Base-by-base conservation (phyloP, 2,329 filamentous ascomycete species). In the Colletotrichum kahawae region DNA sequence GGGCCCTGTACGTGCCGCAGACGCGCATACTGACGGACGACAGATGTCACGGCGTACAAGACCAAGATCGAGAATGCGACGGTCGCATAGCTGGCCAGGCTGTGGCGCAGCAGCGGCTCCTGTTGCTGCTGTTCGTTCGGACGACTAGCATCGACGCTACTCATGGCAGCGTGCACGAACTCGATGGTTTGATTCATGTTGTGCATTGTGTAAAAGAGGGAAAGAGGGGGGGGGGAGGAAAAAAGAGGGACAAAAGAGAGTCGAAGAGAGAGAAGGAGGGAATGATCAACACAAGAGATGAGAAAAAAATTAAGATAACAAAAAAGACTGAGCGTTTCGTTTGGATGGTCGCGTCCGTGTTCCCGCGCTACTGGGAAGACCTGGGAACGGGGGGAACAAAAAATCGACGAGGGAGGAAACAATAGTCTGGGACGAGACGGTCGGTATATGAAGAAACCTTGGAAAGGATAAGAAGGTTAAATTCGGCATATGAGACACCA, bases 1-100 rank as follows among this genome's bases (percentile, higher is more conserved):
- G 87, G 86, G 1, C 86, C 86, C 7, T 82, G 82, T 69, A 88
- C 80, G 73, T 86, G 83, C 13, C 84, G 81, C 8, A 88, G 82
- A 31, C 85, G 82, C 33, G 74, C 78, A 77, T 85, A 87, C 27
- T 82, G 79, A 6, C 70, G 71, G 38, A 78, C 77, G 10, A 75
- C 79, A 4, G 79, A 79, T 9, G 75, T 24, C 6, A 70, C 29
- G 36, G 4, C 13, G 24, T 69, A 74, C 5, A 62, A 1, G 60
- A 78, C 77, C 75, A 80, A 24, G 16, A 34, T 13, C 24, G 48
- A 38, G 5, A 70, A 24, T 4, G 67, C 69, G 27, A 60, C 27
- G 38, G 33, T 54, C 29, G 54, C 51, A 18, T 63, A 72, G 36
- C 31, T 31, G 29, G 24, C n/a, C 18, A 48, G 38, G 38, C 38